Percentiles rank a stretch among this genome's conserved stretches.
Evolutionary conservation across 2,329 filamentous ascomycete genomes (phyloP).

Genomic region (Pyricularia pennisetigena): DNA sequence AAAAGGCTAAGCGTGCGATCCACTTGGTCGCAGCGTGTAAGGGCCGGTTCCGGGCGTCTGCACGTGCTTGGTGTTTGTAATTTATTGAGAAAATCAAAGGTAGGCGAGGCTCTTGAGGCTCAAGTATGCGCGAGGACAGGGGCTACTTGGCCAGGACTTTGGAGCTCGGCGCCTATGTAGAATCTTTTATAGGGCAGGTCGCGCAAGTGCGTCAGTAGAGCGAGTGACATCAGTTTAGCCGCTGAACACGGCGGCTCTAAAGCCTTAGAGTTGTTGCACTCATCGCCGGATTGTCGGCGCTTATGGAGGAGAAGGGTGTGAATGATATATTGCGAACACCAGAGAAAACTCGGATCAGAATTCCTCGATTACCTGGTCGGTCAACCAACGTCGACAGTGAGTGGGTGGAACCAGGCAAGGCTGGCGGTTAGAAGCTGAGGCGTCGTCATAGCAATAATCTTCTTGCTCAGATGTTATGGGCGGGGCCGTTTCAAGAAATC

Average conservation of each 20-base stretch:
- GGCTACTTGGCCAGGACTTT: background rate
- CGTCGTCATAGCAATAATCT: background rate
- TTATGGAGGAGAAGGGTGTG: background rate
- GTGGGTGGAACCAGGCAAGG: background rate
- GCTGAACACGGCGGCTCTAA: background rate
- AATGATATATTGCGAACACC: background rate
- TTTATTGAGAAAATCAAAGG: background rate
- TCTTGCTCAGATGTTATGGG: background rate
- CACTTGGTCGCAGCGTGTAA: background rate
- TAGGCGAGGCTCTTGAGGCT: background rate
- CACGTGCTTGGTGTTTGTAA: background rate
- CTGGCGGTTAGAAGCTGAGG: background rate
- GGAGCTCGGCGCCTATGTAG: background rate
- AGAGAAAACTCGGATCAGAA: background rate
- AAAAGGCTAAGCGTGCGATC: background rate
- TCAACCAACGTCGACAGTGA: background rate
- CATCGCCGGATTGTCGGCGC: background rate
- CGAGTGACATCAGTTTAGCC: background rate
- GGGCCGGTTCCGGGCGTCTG: background rate
- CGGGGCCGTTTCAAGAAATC: background rate
- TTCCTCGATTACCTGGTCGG: too few relatives aligned
- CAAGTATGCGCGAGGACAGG: background rate
- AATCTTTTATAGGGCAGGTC: background rate
- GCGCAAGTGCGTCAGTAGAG: background rate
- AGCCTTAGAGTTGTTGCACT: background rate